These are phyloP conservation scores for Senecio squalidus DNA, from an alignment of 140 eudicot species.

Conservation along the genomic window DNA sequence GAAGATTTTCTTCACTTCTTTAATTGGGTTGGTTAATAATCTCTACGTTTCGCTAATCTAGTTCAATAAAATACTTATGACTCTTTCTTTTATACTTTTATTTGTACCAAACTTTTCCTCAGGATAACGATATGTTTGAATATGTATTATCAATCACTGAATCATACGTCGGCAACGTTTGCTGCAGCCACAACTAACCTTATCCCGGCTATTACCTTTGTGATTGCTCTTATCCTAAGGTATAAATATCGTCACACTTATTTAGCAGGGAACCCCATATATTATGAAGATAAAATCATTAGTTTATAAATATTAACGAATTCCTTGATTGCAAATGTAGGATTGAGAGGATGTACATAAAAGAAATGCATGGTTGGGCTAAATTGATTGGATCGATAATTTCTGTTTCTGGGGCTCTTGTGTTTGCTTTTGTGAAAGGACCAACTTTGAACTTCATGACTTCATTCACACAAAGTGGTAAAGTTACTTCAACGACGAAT, in stretches of 20 bases:
- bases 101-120: background rate
- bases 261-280: background rate
- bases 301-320: no score
- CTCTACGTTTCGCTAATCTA: no score
- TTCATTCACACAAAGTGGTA: constrained; percentile 9
- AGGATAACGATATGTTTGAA: constrained; percentile 42
- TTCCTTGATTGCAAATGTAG: no score
- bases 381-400: constrained; percentile 46
- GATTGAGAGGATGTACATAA: constrained; percentile 42
- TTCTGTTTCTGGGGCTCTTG: constrained; percentile 50
- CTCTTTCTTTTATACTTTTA: background rate
- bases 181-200: constrained; percentile 56
- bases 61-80: background rate
- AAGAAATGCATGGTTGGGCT: constrained; percentile 41
- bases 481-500: constrained; percentile 5
- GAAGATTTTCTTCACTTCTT: constrained; percentile 52
- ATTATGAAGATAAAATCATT: no score
- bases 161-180: constrained; percentile 57
- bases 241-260: constrained; percentile 3
- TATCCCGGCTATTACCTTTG: constrained; percentile 48
- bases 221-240: constrained; percentile 53
- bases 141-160: constrained; percentile 36
- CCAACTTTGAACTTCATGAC: constrained; percentile 38
- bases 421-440: constrained; percentile 47
- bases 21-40: no score